Percentiles rank a stretch among this genome's conserved stretches.
Evolutionary conservation across 306 rosid species (phyloP).

Genomic region (Sphenostylis stenocarpa): DNA sequence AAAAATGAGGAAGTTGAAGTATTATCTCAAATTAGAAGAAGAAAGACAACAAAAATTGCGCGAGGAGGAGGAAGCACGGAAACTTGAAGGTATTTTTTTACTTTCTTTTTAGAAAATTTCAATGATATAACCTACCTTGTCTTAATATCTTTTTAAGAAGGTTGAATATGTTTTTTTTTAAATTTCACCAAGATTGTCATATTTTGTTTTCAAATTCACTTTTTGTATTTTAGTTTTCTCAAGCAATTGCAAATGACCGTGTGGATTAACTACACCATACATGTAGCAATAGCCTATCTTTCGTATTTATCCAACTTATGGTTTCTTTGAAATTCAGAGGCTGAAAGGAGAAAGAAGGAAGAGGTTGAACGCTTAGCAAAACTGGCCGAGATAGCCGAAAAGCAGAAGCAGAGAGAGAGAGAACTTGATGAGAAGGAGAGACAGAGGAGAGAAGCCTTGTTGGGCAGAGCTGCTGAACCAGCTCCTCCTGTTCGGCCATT

Average conservation of each 20-base stretch:
- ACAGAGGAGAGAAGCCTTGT: conserved; percentile 57
- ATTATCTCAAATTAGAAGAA: conserved; percentile 71
- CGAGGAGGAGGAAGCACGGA: conserved; percentile 84
- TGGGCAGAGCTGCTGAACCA: conserved; percentile 52
- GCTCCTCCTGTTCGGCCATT: conserved; percentile 40
- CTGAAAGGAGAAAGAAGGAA: conserved; percentile 75
- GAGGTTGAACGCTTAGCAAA: conserved; percentile 73
- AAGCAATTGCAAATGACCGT: too few relatives aligned
- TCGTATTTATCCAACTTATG: too few relatives aligned
- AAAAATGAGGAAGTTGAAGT: conserved; percentile 70
- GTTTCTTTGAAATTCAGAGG: conserved; percentile 61
- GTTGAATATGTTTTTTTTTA: not conserved
- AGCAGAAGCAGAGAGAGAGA: conserved; percentile 75
- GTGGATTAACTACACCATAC: too few relatives aligned
- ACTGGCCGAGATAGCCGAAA: conserved; percentile 74
- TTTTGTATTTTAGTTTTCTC: not conserved
- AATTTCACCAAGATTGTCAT: not conserved
- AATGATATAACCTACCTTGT: not conserved
- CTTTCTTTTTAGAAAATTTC: not conserved
- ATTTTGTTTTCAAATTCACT: not conserved
- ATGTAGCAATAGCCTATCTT: too few relatives aligned
- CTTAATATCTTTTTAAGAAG: not conserved
- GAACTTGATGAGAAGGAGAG: conserved; percentile 85
- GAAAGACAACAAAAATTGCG: conserved; percentile 65
- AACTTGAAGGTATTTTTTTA: conserved; percentile 64